Conservation (phyloP, 2,329 filamentous ascomycete genomes). For the Rhinocladiella similis region DNA sequence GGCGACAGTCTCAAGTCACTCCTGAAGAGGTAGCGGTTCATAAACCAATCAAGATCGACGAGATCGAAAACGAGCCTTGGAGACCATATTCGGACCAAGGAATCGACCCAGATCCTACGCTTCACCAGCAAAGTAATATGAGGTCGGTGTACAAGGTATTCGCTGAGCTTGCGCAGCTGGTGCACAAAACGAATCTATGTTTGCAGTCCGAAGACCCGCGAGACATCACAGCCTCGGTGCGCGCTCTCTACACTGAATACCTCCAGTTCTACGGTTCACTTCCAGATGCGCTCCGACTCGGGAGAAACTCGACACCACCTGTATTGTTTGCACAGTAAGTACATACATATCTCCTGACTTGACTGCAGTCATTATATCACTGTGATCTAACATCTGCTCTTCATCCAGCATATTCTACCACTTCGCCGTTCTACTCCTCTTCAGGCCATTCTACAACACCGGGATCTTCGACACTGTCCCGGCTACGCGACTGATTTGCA, state of each 20-base stretch:
- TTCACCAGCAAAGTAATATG: slow-evolving; percentile 2
- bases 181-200: slow-evolving; percentile 1
- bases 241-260: slow-evolving; percentile 3
- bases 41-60: slow-evolving; percentile 7
- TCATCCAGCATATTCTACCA: slow-evolving; percentile 6
- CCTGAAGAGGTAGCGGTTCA: not conserved
- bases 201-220: slow-evolving; percentile 1
- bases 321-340: slow-evolving; percentile 10
- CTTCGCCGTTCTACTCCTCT: slow-evolving; percentile 2
- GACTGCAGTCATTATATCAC: too few relatives aligned
- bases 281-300: slow-evolving; percentile 7
- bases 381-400: not conserved
- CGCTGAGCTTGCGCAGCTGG: slow-evolving; percentile 3
- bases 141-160: slow-evolving; percentile 6
- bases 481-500: not conserved
- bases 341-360: too few relatives aligned
- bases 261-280: slow-evolving; percentile 6
- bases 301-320: slow-evolving; percentile 6
- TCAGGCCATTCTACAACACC: slow-evolving; percentile 3
- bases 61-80: slow-evolving; percentile 10
- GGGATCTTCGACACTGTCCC: not conserved
- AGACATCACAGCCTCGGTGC: not conserved
- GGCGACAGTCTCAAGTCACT: not conserved
- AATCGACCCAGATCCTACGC: not conserved
- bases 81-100: slow-evolving; percentile 3